These are phyloP conservation scores for Amborella trichopoda DNA, from an alignment of 164 flowering plant species.

Conservation along the genomic window DNA sequence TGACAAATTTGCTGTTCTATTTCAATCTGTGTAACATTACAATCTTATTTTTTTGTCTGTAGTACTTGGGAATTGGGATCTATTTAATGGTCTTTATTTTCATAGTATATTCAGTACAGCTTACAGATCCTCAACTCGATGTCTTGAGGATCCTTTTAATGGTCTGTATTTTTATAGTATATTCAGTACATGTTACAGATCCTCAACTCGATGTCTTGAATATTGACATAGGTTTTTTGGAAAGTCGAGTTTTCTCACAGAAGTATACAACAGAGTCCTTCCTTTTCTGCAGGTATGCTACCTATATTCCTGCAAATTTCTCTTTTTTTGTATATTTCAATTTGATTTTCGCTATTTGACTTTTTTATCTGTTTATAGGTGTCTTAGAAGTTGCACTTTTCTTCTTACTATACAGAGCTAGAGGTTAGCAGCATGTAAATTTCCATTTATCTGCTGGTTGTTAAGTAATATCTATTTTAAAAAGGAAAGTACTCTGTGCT, in stretches of 20 bases:
- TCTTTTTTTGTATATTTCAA: neutral
- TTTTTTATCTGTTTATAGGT: neutral
- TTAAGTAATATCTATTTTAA: too few relatives aligned
- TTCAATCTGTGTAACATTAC: too few relatives aligned
- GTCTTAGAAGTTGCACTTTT: neutral
- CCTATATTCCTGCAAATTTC: neutral
- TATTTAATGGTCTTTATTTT: too few relatives aligned
- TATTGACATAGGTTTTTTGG: conserved; percentile 39
- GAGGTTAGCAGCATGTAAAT: neutral
- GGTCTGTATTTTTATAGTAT: neutral
- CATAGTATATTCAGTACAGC: too few relatives aligned
- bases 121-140: too few relatives aligned
- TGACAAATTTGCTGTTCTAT: too few relatives aligned
- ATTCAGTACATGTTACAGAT: neutral
- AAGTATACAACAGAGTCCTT: conserved; percentile 31
- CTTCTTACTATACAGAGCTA: neutral
- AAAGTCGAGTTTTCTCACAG: conserved; percentile 36
- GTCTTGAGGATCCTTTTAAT: too few relatives aligned
- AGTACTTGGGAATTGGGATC: too few relatives aligned
- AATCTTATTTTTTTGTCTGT: too few relatives aligned
- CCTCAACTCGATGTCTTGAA: too few relatives aligned
- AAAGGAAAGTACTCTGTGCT: too few relatives aligned
- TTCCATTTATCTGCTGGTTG: neutral
- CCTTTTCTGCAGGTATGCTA: conserved; percentile 65
- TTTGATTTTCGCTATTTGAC: neutral